These are phyloP conservation scores for Paramecium bursaria DNA, from an alignment of 73 alveolate genomes.

Conservation along the genomic window DNA sequence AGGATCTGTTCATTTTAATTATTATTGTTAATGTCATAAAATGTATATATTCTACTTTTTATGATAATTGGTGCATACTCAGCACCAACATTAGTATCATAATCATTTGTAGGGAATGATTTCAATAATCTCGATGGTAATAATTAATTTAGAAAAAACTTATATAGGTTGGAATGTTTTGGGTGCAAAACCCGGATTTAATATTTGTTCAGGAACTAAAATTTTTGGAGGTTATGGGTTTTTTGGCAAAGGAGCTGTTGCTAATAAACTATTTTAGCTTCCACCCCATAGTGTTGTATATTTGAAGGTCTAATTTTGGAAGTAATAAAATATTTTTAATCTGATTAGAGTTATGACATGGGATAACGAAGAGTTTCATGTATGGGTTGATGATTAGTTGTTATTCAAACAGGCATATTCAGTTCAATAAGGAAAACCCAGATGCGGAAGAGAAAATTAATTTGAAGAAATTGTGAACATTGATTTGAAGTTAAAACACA, in stretches of 20 bases:
- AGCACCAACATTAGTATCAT: slow-evolving; percentile 14
- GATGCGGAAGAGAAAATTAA: background rate
- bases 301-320: slow-evolving; percentile 51
- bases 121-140: slow-evolving; percentile 26
- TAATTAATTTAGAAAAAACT: too few relatives aligned
- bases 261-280: background rate
- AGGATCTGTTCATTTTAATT: too few relatives aligned
- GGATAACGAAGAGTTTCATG: background rate
- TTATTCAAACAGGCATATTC: too few relatives aligned
- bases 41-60: too few relatives aligned
- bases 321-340: too few relatives aligned
- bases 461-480: background rate
- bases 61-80: too few relatives aligned
- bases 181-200: background rate
- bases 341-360: background rate
- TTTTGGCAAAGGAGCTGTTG: slow-evolving; percentile 40
- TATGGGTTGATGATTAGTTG: background rate
- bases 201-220: slow-evolving; percentile 14
- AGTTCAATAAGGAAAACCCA: background rate
- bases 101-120: slow-evolving; percentile 27
- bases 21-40: too few relatives aligned
- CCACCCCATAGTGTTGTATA: slow-evolving; percentile 15
- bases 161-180: slow-evolving; percentile 48
- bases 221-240: slow-evolving; percentile 39
- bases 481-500: background rate